Conservation (phyloP, 169 alveolate species). For the Miamiensis avidus region DNA sequence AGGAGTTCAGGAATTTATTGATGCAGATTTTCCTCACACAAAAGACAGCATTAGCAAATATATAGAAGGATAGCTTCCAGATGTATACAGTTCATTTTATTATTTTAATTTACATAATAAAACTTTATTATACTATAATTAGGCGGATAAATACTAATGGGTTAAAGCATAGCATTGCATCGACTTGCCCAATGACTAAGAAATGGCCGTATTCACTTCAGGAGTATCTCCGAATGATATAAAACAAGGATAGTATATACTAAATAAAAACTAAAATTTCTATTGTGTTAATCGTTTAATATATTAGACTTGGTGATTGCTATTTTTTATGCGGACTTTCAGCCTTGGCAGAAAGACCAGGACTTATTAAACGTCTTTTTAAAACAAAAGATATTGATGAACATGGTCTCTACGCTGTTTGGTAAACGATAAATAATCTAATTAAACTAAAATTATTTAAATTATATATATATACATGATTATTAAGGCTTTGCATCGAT, state of each 20-base stretch:
- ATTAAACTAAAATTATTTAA: too few relatives aligned
- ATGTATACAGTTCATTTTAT: too few relatives aligned
- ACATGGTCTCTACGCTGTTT: conserved; percentile 70
- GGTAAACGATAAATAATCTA: too few relatives aligned
- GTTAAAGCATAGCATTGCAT: neutral
- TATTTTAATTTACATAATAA: too few relatives aligned
- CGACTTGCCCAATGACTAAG: neutral
- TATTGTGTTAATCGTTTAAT: too few relatives aligned
- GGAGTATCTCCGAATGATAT: neutral
- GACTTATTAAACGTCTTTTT: conserved; percentile 50
- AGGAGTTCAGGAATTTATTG: neutral
- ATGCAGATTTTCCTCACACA: neutral
- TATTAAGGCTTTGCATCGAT: conserved; percentile 80
- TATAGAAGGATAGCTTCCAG: neutral
- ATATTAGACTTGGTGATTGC: conserved; percentile 64
- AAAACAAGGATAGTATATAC: neutral
- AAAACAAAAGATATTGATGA: conserved; percentile 41
- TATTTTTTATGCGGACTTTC: conserved; percentile 69
- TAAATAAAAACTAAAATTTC: neutral
- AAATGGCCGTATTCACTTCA: neutral
- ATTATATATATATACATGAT: too few relatives aligned
- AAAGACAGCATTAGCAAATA: neutral
- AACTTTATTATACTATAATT: too few relatives aligned
- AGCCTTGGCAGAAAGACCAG: conserved; percentile 68
- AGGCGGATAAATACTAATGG: neutral